Conservation (phyloP, 352 stramenopile genomes). For the Phytophthora pisi region DNA sequence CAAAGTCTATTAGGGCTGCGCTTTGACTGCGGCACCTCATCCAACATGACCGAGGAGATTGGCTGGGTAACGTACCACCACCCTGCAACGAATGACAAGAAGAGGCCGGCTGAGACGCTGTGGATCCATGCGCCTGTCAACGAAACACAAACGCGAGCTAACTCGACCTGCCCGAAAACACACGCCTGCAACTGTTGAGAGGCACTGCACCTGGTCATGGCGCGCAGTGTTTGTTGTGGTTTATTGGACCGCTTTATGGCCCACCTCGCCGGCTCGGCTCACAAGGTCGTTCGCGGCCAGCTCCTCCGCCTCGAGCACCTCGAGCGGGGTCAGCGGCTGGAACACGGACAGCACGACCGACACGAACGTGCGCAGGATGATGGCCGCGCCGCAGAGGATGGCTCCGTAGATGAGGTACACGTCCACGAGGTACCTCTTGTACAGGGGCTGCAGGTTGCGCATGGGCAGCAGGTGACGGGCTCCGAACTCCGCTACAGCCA, state of each 20-base stretch:
- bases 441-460: conserved; percentile 68
- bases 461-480: conserved; percentile 53
- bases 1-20: too few relatives aligned
- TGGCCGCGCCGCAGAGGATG: conserved; percentile 83
- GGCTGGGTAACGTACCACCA: too few relatives aligned
- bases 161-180: background rate
- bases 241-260: conserved; percentile 33
- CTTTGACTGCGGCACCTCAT: too few relatives aligned
- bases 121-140: background rate
- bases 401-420: conserved; percentile 86
- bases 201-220: conserved; percentile 15
- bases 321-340: conserved; percentile 40
- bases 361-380: conserved; percentile 83
- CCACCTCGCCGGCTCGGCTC: conserved; percentile 15
- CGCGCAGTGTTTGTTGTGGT: conserved; percentile 3
- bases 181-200: background rate
- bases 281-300: conserved; percentile 19
- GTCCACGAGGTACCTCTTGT: conserved; percentile 87
- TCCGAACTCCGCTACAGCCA: conserved; percentile 63
- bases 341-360: conserved; percentile 72
- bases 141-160: background rate
- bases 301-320: conserved; percentile 31
- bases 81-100: background rate
- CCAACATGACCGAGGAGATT: too few relatives aligned
- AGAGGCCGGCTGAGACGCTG: background rate